Evolutionary conservation across 129 eudicot species (phyloP), one percentile per base, ranked within the genome.

Genomic region (Calendula officinalis): DNA sequence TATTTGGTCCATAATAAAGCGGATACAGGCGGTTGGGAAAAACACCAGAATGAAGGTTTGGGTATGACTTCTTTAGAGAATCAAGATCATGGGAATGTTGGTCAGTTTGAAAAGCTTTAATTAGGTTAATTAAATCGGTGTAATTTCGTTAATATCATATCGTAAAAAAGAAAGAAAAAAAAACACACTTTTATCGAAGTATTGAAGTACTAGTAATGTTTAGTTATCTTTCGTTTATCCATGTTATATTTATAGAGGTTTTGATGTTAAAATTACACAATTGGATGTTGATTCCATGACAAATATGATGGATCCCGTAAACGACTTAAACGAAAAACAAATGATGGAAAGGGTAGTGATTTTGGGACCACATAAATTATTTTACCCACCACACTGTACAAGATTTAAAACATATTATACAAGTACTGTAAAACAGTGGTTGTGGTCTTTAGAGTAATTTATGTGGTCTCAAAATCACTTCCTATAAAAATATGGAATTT

Each of bases 261-360:
- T 4, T 41, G 10, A 22, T 22, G 30, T 22, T 22, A n/a, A n/a
- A n/a, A 42, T 62, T 36, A 71, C 2, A 11, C 45, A 6, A 61
- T 7, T 3, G 87, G 76, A 52, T 55, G 75, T 76, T 73, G 72
- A 79, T 87, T 90, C 97, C 95, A 90, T 7, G 97, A 90, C 76
- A 86, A 71, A 48, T 90, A 86, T 10, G 92, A 50, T 14, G 97
- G 92, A 74, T 90, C 95, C 42, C 92, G 95, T 5, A 86, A 79
- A 39, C 83, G 89, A 75, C 97, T 78, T 54, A 94, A 96, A 66
- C 77, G 84, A 56, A 84, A 35, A 45, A 91, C 60, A 32, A n/a
- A n/a, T n/a, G n/a, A n/a, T n/a, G n/a, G n/a, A n/a, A n/a, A n/a
- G n/a, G n/a, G n/a, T n/a, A n/a, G n/a, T n/a, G n/a, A n/a, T n/a